These are phyloP conservation scores for Pseudopithomyces maydicus DNA, from an alignment of 2,329 filamentous ascomycete genomes.

Conservation along the genomic window DNA sequence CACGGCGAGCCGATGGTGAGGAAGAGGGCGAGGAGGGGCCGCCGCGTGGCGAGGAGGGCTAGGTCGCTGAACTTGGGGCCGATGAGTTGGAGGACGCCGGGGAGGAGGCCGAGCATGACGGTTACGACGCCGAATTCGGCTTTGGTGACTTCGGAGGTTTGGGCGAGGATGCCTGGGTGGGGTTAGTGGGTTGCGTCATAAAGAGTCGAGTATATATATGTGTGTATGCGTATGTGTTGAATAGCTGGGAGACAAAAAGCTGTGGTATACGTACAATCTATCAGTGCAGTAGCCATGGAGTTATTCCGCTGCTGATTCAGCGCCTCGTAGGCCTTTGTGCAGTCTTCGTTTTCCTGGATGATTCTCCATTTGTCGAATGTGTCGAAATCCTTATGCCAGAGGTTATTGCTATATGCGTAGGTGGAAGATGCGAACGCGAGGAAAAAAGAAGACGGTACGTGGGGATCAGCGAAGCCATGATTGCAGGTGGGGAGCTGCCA, in stretches of 20 bases:
- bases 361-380: background rate
- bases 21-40: background rate
- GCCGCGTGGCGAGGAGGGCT: background rate
- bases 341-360: background rate
- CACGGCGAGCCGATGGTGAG: background rate
- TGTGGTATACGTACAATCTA: background rate
- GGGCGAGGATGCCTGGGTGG: background rate
- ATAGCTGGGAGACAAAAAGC: too few species aligned
- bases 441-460: background rate
- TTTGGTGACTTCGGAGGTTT: background rate
- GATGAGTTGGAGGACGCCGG: background rate
- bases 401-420: background rate
- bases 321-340: background rate
- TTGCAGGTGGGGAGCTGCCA: background rate
- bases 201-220: background rate
- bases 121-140: constrained; percentile 2
- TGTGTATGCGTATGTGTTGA: too few species aligned
- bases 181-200: background rate
- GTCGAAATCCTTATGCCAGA: background rate
- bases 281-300: background rate
- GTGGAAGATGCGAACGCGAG: background rate
- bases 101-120: constrained; percentile 2
- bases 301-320: background rate
- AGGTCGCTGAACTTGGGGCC: background rate
- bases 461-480: background rate